A percentile compares a stretch with the other conserved stretches of the same genome.
Conservation (phyloP, 345 rosid species). For the Schrenkiella parvula region DNA sequence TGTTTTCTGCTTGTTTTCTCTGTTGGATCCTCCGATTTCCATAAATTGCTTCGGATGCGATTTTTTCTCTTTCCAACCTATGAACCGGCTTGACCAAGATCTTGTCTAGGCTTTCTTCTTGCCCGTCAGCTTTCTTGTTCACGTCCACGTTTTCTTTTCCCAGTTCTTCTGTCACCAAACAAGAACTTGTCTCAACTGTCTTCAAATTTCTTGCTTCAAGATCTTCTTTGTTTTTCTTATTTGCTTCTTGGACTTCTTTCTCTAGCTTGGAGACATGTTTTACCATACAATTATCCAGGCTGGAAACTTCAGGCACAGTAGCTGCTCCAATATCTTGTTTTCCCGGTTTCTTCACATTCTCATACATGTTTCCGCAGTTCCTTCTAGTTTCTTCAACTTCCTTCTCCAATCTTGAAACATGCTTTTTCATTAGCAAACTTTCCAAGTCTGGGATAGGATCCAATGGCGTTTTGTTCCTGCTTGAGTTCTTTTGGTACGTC, state of each 20-base stretch:
- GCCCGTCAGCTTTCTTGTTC: constrained; percentile 26
- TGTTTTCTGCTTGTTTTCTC: constrained; percentile 36
- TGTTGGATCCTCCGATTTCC: constrained; percentile 31
- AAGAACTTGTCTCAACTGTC: neutral
- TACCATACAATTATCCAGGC: constrained; percentile 73
- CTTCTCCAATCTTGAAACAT: constrained; percentile 44
- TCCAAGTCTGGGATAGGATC: constrained; percentile 47
- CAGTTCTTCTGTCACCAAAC: neutral
- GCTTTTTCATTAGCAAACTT: constrained; percentile 43
- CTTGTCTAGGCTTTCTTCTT: constrained; percentile 50
- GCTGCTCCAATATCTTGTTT: constrained; percentile 14
- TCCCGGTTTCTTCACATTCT: constrained; percentile 36
- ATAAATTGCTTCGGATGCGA: constrained; percentile 33
- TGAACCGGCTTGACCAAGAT: constrained; percentile 57
- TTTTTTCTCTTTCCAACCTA: constrained; percentile 50
- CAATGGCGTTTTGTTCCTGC: constrained; percentile 20
- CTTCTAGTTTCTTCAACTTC: constrained; percentile 40
- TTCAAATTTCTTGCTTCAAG: neutral
- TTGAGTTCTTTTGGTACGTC: constrained; percentile 19
- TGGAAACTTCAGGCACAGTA: constrained; percentile 42
- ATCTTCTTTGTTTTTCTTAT: constrained; percentile 44
- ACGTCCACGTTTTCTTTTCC: constrained; percentile 60
- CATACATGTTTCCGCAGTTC: constrained; percentile 29
- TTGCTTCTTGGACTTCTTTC: constrained; percentile 81
- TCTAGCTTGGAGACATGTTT: constrained; percentile 74